Percentiles rank a stretch among this genome's conserved stretches.
phyloP scores from a whole-genome alignment of 352 stramenopile species.

The Phytophthora megakarya region DNA sequence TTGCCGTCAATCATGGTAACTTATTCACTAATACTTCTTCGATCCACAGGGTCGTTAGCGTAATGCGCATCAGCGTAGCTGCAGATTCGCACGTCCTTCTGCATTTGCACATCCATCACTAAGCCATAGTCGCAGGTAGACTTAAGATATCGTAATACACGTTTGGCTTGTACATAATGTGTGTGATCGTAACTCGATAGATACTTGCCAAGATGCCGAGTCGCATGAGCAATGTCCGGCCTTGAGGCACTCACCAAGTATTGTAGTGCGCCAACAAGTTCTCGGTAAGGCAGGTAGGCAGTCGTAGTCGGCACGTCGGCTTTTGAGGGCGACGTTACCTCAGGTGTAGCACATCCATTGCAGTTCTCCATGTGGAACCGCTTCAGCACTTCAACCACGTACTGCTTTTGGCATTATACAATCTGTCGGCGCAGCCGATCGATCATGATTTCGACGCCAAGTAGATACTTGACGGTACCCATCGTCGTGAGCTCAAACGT shows the following conservation, averaged over 20 bases:
- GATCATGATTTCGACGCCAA: too few species aligned
- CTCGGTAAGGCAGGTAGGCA: too few species aligned
- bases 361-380: too few species aligned
- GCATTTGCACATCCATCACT: not conserved
- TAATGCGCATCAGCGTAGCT: constrained; percentile 33
- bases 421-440: too few species aligned
- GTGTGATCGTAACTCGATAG: constrained; percentile 2
- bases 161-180: constrained; percentile 1
- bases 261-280: constrained; percentile 9
- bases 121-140: constrained; percentile 2
- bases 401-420: too few species aligned
- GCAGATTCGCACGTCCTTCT: not conserved
- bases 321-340: too few species aligned
- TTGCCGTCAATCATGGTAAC: constrained; percentile 24
- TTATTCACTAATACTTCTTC: constrained; percentile 31
- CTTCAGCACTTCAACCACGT: too few species aligned
- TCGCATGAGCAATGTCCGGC: constrained; percentile 2
- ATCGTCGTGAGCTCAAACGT: too few species aligned
- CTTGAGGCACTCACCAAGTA: constrained; percentile 9
- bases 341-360: too few species aligned
- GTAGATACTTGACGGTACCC: too few species aligned
- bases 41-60: constrained; percentile 25
- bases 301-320: too few species aligned
- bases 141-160: constrained; percentile 6
- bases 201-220: constrained; percentile 2